A percentile compares a stretch with the other conserved stretches of the same genome.
Evolutionary conservation across 257 asterid genomes (phyloP).

Genomic region (Solanum chilense): DNA sequence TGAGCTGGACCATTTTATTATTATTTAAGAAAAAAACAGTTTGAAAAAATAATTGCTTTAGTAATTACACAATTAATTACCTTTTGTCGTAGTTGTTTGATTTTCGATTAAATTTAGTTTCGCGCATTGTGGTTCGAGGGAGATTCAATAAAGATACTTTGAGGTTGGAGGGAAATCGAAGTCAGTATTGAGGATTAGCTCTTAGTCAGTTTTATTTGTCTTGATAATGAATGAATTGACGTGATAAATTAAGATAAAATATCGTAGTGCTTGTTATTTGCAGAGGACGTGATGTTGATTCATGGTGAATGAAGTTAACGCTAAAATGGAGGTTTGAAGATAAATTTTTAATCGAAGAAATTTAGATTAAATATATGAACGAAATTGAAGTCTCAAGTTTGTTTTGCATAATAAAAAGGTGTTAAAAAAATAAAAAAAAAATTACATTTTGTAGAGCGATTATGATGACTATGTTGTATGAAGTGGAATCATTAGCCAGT

Average conservation of each 20-base stretch:
- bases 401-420: neutral
- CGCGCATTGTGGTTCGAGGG: fast-evolving
- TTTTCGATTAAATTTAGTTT: neutral
- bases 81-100: neutral
- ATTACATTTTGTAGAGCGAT: neutral
- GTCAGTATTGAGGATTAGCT: neutral
- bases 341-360: too few relatives aligned
- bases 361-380: too few relatives aligned
- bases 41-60: neutral
- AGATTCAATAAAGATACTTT: neutral
- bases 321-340: too few relatives aligned
- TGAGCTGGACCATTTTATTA: conserved; percentile 10
- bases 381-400: neutral
- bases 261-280: fast-evolving
- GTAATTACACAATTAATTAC: neutral
- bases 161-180: neutral
- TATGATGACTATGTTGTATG: neutral
- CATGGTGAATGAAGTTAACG: too few relatives aligned
- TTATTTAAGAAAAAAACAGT: neutral
- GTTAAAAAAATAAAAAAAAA: neutral
- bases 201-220: neutral
- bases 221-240: neutral
- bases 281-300: too few relatives aligned
- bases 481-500: neutral
- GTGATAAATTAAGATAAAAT: neutral